Conservation (phyloP, 805 yeast genomes). For the Kazachstania martiniae region DNA sequence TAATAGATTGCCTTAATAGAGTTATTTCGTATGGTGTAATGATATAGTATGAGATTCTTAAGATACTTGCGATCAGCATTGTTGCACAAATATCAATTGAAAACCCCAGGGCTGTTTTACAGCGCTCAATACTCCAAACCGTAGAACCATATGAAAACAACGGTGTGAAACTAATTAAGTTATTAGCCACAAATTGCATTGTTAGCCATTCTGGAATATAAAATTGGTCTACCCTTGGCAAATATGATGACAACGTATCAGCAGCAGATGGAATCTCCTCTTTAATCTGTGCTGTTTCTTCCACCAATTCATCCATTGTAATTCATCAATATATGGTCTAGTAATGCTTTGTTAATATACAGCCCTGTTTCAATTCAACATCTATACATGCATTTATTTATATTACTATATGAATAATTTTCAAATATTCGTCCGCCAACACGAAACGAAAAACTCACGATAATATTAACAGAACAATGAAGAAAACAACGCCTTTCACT, state of each 20-base stretch:
- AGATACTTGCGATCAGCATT: slow-evolving; percentile 66
- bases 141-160: slow-evolving; percentile 82
- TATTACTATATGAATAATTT: too few relatives aligned
- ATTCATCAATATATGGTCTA: not conserved
- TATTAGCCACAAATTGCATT: slow-evolving; percentile 47
- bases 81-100: slow-evolving; percentile 90
- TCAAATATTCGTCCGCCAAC: too few relatives aligned
- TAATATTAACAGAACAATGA: too few relatives aligned
- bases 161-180: slow-evolving; percentile 71
- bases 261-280: slow-evolving; percentile 2
- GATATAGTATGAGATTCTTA: slow-evolving; percentile 66
- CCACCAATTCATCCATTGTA: too few relatives aligned
- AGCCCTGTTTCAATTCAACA: too few relatives aligned
- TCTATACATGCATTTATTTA: too few relatives aligned
- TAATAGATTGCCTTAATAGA: slow-evolving; percentile 62
- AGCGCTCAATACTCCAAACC: slow-evolving; percentile 51
- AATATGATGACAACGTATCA: slow-evolving; percentile 20
- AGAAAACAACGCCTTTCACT: too few relatives aligned
- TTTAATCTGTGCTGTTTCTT: too few relatives aligned
- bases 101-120: slow-evolving; percentile 65
- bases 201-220: slow-evolving; percentile 41
- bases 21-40: slow-evolving; percentile 77
- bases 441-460: too few relatives aligned
- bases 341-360: not conserved
- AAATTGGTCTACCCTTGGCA: slow-evolving; percentile 33